Evolutionary conservation across 768 basidiomycete genomes (phyloP).

Genomic region (Lyophyllum atratum): DNA sequence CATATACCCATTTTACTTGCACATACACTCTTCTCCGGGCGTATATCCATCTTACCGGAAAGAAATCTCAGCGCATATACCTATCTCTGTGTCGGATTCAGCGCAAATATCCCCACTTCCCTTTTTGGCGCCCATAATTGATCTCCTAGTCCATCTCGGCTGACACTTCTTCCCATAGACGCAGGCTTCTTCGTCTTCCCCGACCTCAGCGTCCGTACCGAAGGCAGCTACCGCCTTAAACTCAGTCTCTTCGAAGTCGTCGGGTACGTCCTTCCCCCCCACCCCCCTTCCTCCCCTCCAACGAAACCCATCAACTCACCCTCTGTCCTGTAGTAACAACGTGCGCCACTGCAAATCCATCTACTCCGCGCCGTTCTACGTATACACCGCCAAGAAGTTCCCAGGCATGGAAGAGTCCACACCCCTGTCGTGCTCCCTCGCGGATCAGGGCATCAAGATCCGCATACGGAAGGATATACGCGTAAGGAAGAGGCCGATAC

Average conservation of each 20-base stretch:
- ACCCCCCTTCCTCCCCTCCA: not conserved
- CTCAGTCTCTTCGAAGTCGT: conserved; percentile 86
- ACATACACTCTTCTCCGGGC: not conserved
- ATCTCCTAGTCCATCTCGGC: not conserved
- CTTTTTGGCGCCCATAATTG: not conserved
- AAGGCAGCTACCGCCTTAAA: conserved; percentile 83
- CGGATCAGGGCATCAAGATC: conserved; percentile 96
- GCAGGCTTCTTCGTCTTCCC: conserved; percentile 98
- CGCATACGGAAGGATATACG: conserved; percentile 91
- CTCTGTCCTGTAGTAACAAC: conserved; percentile 57
- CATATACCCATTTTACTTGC: too few species aligned
- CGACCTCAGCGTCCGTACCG: conserved; percentile 88
- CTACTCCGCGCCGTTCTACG: conserved; percentile 87
- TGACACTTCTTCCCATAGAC: conserved; percentile 41
- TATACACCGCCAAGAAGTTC: conserved; percentile 96
- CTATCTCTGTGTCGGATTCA: too few species aligned
- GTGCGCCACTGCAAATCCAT: conserved; percentile 92
- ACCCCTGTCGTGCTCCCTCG: conserved; percentile 82
- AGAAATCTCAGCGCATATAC: too few species aligned
- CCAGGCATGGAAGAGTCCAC: conserved; percentile 97
- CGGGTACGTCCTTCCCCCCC: conserved; percentile 55
- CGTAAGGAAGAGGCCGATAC: conserved; percentile 69
- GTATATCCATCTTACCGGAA: too few species aligned
- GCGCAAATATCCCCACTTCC: not conserved
- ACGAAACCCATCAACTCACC: not conserved